Percentiles rank a stretch among this genome's conserved stretches.
Conservation (phyloP, 371 early-diverging fungal species). For the Saksenaea vasiformis region DNA sequence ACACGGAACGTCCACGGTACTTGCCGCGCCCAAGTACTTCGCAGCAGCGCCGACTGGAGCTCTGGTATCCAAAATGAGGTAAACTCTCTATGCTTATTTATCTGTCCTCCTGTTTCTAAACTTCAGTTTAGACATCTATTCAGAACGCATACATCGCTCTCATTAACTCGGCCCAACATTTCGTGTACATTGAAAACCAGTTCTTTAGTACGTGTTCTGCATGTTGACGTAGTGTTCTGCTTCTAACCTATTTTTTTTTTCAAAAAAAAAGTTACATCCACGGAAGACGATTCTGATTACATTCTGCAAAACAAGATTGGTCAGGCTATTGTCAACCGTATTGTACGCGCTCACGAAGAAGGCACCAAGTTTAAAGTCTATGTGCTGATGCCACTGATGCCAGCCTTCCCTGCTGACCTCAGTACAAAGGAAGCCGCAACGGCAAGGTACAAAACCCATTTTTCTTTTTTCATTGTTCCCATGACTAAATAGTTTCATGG, state of each 20-base stretch:
- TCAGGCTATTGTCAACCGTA: constrained; percentile 76
- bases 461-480: too few species aligned
- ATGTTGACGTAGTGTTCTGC: neutral
- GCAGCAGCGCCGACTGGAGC: constrained; percentile 75
- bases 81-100: constrained; percentile 1
- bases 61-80: constrained; percentile 61
- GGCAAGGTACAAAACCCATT: constrained; percentile 49
- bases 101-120: neutral
- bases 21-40: constrained; percentile 68
- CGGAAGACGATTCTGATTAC: constrained; percentile 44
- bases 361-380: constrained; percentile 77
- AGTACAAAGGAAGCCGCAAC: constrained; percentile 76
- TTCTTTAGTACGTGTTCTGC: constrained; percentile 80
- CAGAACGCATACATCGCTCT: constrained; percentile 78
- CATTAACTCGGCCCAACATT: constrained; percentile 78
- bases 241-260: constrained; percentile 1
- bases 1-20: constrained; percentile 41
- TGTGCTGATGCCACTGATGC: constrained; percentile 89
- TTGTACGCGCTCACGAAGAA: constrained; percentile 70
- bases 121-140: constrained; percentile 68
- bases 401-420: constrained; percentile 88
- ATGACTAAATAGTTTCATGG: constrained; percentile 7
- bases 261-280: constrained; percentile 65
- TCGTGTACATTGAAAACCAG: constrained; percentile 96
- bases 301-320: constrained; percentile 80